Percentiles rank a stretch among this genome's conserved stretches.
phyloP scores from a whole-genome alignment of 805 yeast species.

The Kluyveromyces lactis region DNA sequence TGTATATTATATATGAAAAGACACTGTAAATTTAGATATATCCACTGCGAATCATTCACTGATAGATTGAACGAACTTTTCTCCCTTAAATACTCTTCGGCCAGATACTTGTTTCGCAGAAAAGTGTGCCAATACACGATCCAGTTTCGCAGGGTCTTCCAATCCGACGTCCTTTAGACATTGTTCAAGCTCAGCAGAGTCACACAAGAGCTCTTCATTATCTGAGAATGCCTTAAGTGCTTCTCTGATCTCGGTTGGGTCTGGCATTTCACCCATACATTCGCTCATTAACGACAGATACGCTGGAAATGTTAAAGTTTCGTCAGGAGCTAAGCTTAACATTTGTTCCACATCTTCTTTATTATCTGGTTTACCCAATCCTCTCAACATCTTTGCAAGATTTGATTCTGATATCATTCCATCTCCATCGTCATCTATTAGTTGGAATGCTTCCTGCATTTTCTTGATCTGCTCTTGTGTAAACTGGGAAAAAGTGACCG shows the following conservation, averaged over 20 bases:
- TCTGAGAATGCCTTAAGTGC: conserved; percentile 51
- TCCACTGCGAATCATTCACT: conserved; percentile 12
- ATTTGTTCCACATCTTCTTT: conserved; percentile 40
- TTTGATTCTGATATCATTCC: conserved; percentile 52
- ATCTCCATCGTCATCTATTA: conserved; percentile 78
- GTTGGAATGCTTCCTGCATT: conserved; percentile 65
- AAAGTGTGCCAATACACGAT: conserved; percentile 45
- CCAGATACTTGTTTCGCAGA: conserved; percentile 50
- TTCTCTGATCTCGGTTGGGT: conserved; percentile 43
- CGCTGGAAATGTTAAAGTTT: conserved; percentile 47
- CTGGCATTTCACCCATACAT: conserved; percentile 43
- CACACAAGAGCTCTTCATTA: conserved; percentile 35
- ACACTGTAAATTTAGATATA: too few relatives aligned
- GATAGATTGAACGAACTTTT: conserved; percentile 51
- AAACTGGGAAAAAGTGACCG: conserved; percentile 35
- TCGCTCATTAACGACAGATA: conserved; percentile 56
- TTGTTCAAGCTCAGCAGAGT: conserved; percentile 40
- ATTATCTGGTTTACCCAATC: conserved; percentile 39
- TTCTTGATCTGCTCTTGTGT: conserved; percentile 56
- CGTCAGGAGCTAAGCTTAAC: conserved; percentile 30
- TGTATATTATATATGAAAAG: too few relatives aligned
- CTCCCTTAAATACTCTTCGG: conserved; percentile 49
- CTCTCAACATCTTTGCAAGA: conserved; percentile 43
- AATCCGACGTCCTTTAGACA: conserved; percentile 41
- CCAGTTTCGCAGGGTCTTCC: conserved; percentile 36